A percentile compares a stretch with the other conserved stretches of the same genome.
Evolutionary conservation across 352 stramenopile genomes (phyloP).

Genomic region (Globisporangium heterothallicum): DNA sequence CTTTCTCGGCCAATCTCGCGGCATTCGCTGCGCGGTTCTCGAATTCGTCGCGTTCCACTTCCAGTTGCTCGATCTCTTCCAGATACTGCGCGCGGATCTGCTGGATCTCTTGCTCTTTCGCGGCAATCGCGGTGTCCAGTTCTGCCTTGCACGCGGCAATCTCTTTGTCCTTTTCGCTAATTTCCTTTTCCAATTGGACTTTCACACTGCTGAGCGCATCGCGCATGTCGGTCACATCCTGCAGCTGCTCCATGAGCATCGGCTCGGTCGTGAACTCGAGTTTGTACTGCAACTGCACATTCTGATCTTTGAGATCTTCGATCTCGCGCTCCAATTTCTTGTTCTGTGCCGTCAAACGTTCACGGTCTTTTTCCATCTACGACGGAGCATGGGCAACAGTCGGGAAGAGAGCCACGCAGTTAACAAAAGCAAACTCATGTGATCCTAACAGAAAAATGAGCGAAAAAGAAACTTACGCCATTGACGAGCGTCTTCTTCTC

Average conservation of each 20-base stretch:
- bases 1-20: conserved; percentile 20
- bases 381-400: no score
- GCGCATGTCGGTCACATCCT: conserved; percentile 79
- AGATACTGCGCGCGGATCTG: conserved; percentile 30
- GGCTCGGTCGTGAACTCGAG: conserved; percentile 76
- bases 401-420: no score
- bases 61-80: conserved; percentile 31
- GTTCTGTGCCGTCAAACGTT: conserved; percentile 35
- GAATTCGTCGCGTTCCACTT: conserved; percentile 24
- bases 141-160: conserved; percentile 29
- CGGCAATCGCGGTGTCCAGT: conserved; percentile 16
- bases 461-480: conserved; percentile 19
- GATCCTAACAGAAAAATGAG: background rate
- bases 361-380: conserved; percentile 79
- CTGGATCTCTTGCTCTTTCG: conserved; percentile 35
- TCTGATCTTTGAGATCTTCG: conserved; percentile 73
- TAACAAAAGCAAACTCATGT: background rate
- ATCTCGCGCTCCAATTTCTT: conserved; percentile 44
- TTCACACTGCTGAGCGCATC: conserved; percentile 68
- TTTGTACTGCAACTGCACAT: conserved; percentile 82
- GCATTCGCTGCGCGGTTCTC: conserved; percentile 33
- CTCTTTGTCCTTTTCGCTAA: conserved; percentile 60
- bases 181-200: conserved; percentile 56
- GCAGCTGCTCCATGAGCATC: conserved; percentile 75
- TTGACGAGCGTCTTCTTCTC: conserved; percentile 84